Conservation (phyloP, 371 early-diverging fungal species). For the Mucor mucedo region DNA sequence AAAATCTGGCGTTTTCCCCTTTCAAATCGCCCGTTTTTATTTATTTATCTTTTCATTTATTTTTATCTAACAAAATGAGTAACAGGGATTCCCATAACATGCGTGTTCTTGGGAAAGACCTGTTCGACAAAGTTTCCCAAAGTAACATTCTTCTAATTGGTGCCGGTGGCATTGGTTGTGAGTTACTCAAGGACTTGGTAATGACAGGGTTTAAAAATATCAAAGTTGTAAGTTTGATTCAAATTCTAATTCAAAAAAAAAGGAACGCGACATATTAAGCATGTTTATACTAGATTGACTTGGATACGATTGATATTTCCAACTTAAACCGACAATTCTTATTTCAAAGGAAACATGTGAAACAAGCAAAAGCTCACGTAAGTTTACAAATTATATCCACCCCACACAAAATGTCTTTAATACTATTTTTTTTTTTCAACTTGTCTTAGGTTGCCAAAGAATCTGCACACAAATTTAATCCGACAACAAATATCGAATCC, state of each 20-base stretch:
- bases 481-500: slow-evolving; percentile 73
- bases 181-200: slow-evolving; percentile 95
- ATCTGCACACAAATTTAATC: slow-evolving; percentile 84
- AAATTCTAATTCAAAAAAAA: background rate
- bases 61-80: background rate
- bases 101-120: slow-evolving; percentile 40
- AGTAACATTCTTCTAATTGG: slow-evolving; percentile 79
- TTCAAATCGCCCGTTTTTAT: background rate
- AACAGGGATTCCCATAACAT: slow-evolving; percentile 39
- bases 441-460: slow-evolving; percentile 72
- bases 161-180: slow-evolving; percentile 99
- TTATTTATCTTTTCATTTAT: background rate
- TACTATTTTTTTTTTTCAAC: background rate
- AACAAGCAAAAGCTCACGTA: slow-evolving; percentile 90
- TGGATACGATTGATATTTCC: slow-evolving; percentile 98
- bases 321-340: slow-evolving; percentile 99
- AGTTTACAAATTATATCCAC: background rate
- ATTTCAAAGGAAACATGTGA: slow-evolving; percentile 93
- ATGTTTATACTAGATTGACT: slow-evolving; percentile 72
- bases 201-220: slow-evolving; percentile 88
- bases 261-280: background rate
- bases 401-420: too few relatives aligned
- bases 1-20: too few relatives aligned
- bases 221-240: slow-evolving; percentile 63
- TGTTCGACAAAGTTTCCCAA: slow-evolving; percentile 40